Evolutionary conservation across 805 yeast genomes (phyloP).

Genomic region (Tetrapisispora nanseiensis): DNA sequence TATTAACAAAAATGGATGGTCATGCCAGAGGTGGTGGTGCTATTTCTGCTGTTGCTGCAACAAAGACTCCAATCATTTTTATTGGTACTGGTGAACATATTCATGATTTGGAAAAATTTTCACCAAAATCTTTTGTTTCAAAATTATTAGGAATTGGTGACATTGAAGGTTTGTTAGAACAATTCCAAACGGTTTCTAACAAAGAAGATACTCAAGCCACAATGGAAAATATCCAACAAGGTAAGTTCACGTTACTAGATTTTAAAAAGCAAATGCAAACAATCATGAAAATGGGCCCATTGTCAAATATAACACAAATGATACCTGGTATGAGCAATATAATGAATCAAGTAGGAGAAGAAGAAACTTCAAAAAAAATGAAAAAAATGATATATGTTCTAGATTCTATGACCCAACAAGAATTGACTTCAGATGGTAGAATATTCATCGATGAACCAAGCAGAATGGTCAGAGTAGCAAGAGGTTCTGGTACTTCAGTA

Average conservation of each 20-base stretch:
- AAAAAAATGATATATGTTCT: conserved; percentile 82
- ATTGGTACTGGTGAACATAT: conserved; percentile 99
- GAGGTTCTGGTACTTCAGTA: conserved; percentile 89
- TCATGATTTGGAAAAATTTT: conserved; percentile 82
- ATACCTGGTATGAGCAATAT: conserved; percentile 85
- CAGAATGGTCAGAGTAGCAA: conserved; percentile 81
- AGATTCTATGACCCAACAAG: conserved; percentile 93
- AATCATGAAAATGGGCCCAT: conserved; percentile 93
- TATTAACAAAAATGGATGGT: conserved; percentile 94
- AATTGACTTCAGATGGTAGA: conserved; percentile 82
- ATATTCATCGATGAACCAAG: conserved; percentile 72
- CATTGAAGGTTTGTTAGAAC: conserved; percentile 87
- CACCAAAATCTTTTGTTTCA: conserved; percentile 84
- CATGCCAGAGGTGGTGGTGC: conserved; percentile 99
- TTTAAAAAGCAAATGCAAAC: conserved; percentile 92
- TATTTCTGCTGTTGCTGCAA: conserved; percentile 95
- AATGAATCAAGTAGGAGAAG: conserved; percentile 83
- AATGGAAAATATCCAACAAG: conserved; percentile 87
- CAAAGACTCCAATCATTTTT: conserved; percentile 87
- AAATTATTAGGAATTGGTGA: conserved; percentile 93
- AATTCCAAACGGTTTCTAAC: conserved; percentile 61
- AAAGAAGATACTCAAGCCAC: conserved; percentile 84
- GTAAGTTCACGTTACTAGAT: conserved; percentile 85
- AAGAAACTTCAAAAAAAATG: conserved; percentile 74
- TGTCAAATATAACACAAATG: conserved; percentile 89